Base-by-base conservation (phyloP, 441 rosid genomes). In the Populus trichocarpa region DNA sequence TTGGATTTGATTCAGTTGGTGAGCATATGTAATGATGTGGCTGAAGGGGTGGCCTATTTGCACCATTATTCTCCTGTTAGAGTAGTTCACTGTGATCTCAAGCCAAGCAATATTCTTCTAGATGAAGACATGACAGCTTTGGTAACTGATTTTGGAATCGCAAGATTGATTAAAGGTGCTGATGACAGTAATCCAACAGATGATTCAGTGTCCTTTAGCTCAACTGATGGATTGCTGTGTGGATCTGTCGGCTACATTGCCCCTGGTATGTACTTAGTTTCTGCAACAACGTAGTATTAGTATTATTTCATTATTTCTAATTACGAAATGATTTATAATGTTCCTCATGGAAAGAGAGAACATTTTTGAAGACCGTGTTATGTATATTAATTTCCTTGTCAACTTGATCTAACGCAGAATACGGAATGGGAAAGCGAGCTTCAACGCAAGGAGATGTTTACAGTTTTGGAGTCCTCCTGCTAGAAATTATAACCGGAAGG, bases 231-330 rank as follows among this genome's bases (percentile, higher is more conserved):
- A 59, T 79, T 90, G 78, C 74, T 95, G 61, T 89, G 97, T 23
- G 98, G 99, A 80, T 93, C 98, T 53, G 81, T 92, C 0, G 99
- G 99, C 81, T 95, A 95, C 75, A 91, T 93, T 28, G 93, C 99
- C 22, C 99, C 99, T 8, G 99, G 98, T 92, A 87, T 53, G 89
- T 74, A 32, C 66, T 46, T 40, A 42, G 59, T 4, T 26, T 20
- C 50, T n/a, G 25, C 2, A 61, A 10, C 28, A 61, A 1, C 66
- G 11, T 22, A 1, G 66, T 61, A 61, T 22, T 22, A 1, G 66
- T 61, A 61, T 22, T 3, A 3, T 61, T 22, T 61, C 66, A 61
- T 61, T 61, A 61, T 61, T 22, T 61, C 28, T 61, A 61, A 61
- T 22, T 3, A 61, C 23, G 28, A 61, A 59, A 61, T 61, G 66